phyloP scores from a whole-genome alignment of 225 moss, liverwort and hornwort species.

The Climacium dendroides region DNA sequence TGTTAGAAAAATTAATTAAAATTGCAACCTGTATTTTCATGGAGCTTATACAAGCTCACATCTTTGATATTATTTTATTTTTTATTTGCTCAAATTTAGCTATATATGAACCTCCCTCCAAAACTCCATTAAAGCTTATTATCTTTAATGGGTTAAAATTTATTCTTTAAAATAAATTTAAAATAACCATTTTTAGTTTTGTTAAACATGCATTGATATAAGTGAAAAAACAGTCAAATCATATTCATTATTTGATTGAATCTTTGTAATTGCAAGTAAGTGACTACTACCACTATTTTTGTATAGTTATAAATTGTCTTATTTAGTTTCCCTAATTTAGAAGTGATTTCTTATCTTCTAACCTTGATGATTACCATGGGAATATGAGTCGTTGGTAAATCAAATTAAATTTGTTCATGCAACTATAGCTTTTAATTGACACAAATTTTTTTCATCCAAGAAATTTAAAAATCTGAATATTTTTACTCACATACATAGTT shows the following conservation, averaged over 20 bases:
- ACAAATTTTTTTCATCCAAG: background rate
- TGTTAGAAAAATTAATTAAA: no score
- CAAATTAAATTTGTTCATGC: background rate
- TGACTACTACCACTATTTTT: background rate
- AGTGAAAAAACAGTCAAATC: background rate
- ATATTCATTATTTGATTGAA: background rate
- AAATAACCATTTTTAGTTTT: background rate
- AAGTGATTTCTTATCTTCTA: background rate
- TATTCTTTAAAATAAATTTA: background rate
- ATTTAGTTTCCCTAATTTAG: no score
- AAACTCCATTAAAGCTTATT: background rate
- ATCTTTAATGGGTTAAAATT: background rate
- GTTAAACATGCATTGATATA: background rate
- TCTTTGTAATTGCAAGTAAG: background rate
- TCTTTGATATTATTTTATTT: background rate
- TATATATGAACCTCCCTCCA: background rate
- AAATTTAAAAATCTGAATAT: fast-evolving
- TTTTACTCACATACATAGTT: background rate
- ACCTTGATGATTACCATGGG: background rate
- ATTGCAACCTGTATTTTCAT: background rate
- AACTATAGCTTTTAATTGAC: background rate
- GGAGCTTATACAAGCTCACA: background rate
- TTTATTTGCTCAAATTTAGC: background rate
- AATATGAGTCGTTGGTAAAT: no score
- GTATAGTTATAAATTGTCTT: background rate